Evolutionary conservation across 192 early-diverging fungal species (phyloP), one percentile per base, ranked within the genome.

Genomic region (Podila verticillata): DNA sequence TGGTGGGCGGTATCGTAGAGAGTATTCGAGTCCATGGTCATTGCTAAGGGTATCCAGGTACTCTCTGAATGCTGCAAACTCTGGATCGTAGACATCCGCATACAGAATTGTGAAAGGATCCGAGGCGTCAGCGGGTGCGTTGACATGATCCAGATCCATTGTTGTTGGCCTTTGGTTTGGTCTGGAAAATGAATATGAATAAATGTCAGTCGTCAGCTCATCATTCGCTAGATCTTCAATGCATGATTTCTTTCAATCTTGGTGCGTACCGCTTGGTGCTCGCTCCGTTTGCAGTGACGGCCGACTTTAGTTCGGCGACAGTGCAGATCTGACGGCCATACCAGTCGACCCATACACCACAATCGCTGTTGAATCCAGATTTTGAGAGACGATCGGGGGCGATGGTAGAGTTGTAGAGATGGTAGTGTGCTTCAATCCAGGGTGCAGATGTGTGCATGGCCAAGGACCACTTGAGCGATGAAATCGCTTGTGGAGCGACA

Each of bases 391-490:
- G 77, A 20, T 75, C 35, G 1, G 91, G 90, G 2, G 92, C 82
- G n/a, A 95, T 90, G 6, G 85, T 88, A 1, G 89, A 66, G n/a
- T 85, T 72, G 84, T 97, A 98, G 30, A 91, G 88, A 59, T 95
- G 94, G 79, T 97, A 92, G 65, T 92, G 89, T 0, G 96, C 90
- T 70, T 94, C 87, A 29, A 98, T 90, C n/a, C 85, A 86, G 0
- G 97, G 95, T 19, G 96, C 94, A 30, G 87, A 68, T 1, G 82
- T 83, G 48, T 92, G 93, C 28, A 93, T 72, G 5, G 95, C 79
- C 15, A 98, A 84, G 20, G 91, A 84, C 22, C 94, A 85, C 64
- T 91, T 87, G 12, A 94, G 68, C n/a, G 94, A 82, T 35, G 93
- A 81, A 39, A 87, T 51, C 17, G 87, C 83, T 17, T 91, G 69